phyloP scores from a whole-genome alignment of 768 basidiomycete species.

The Lepiota subincarnata region DNA sequence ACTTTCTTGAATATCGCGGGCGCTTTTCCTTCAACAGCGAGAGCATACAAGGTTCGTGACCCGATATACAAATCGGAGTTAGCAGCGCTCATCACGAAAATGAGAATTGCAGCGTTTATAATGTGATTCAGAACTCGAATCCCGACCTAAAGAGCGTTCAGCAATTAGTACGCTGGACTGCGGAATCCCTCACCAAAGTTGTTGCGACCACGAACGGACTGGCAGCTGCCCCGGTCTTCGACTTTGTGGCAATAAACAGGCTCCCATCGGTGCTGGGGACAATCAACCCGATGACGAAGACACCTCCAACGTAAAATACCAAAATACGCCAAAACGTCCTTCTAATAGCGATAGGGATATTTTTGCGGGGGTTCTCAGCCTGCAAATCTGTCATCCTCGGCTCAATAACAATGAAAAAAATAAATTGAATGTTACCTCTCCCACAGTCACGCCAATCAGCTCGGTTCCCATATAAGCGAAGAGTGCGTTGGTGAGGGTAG shows the following conservation, averaged over 20 bases:
- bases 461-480: constrained; percentile 78
- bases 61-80: constrained; percentile 62
- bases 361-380: constrained; percentile 69
- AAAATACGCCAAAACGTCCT: constrained; percentile 57
- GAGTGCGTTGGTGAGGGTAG: constrained; percentile 64
- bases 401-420: background rate
- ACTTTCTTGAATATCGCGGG: constrained; percentile 40
- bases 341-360: constrained; percentile 67
- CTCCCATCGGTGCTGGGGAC: constrained; percentile 58
- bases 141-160: constrained; percentile 33
- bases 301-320: constrained; percentile 63
- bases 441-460: constrained; percentile 63
- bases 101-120: constrained; percentile 59
- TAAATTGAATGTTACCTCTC: constrained; percentile 27
- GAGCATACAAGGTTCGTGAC: constrained; percentile 44
- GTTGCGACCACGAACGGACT: constrained; percentile 61
- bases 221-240: constrained; percentile 51
- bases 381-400: constrained; percentile 19
- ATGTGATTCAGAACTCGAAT: constrained; percentile 59
- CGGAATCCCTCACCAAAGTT: constrained; percentile 24
- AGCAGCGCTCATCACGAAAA: constrained; percentile 62
- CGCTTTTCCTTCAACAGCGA: constrained; percentile 48
- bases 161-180: background rate
- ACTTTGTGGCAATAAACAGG: constrained; percentile 41
- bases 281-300: constrained; percentile 69